phyloP scores from a whole-genome alignment of 352 stramenopile species.

The Phytophthora cactorum region DNA sequence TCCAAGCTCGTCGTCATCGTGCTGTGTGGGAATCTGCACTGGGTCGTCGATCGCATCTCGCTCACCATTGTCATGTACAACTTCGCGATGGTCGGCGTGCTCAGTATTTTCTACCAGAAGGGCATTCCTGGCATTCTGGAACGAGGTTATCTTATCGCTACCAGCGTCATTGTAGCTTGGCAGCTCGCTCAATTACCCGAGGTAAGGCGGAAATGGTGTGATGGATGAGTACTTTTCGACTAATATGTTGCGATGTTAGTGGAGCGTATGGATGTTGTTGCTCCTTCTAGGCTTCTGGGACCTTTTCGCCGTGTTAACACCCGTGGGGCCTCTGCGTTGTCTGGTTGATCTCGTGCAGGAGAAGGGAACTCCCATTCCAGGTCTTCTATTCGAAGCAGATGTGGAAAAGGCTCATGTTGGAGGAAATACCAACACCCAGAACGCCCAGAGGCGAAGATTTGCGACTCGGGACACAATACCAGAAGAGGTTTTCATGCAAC shows the following conservation, averaged over 20 bases:
- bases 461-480: conserved; percentile 23
- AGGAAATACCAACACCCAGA: conserved; percentile 8
- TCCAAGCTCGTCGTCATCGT: conserved; percentile 78
- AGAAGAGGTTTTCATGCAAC: conserved; percentile 33
- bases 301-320: conserved; percentile 96
- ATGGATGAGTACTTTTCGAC: not conserved
- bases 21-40: conserved; percentile 51
- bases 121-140: conserved; percentile 82
- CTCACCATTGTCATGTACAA: conserved; percentile 88
- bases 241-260: conserved; percentile 42
- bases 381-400: conserved; percentile 95
- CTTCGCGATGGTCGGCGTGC: conserved; percentile 83
- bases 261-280: conserved; percentile 89
- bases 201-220: conserved; percentile 57
- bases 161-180: conserved; percentile 96
- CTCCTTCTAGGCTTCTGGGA: conserved; percentile 97
- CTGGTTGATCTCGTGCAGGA: conserved; percentile 94
- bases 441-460: conserved; percentile 13
- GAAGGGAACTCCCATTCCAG: conserved; percentile 87
- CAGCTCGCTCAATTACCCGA: conserved; percentile 95
- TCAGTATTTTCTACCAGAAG: conserved; percentile 90
- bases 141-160: conserved; percentile 92
- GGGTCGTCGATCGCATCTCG: conserved; percentile 59
- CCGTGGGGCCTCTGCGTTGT: conserved; percentile 94
- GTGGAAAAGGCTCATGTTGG: conserved; percentile 52